Percentiles rank a stretch among this genome's conserved stretches.
phyloP scores from a whole-genome alignment of 352 stramenopile genomes.

The Aphanomyces invadans region DNA sequence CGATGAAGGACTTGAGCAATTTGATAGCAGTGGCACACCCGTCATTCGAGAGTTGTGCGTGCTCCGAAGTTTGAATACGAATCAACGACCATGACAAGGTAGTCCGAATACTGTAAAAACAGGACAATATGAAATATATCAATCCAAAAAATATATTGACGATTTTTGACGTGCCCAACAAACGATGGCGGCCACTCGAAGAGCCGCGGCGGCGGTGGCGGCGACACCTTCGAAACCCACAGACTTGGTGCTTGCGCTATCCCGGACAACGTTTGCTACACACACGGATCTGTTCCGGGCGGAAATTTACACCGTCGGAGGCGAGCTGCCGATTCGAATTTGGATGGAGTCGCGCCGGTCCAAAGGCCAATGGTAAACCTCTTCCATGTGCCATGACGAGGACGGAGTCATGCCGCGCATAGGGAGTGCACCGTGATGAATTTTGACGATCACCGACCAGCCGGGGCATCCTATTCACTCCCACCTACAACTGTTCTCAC shows the following conservation, averaged over 20 bases:
- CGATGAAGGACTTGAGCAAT: too few species aligned
- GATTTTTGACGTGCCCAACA: background rate
- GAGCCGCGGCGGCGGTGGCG: background rate
- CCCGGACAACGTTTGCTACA: background rate
- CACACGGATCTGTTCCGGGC: slow-evolving; percentile 7
- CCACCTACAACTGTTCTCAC: background rate
- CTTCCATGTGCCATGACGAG: background rate
- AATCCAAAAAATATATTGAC: background rate
- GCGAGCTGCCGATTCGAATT: slow-evolving; percentile 12
- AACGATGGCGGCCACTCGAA: background rate
- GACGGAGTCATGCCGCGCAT: background rate
- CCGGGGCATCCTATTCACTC: background rate
- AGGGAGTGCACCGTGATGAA: slow-evolving; percentile 11
- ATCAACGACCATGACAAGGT: too few species aligned
- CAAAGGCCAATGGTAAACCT: slow-evolving; percentile 5
- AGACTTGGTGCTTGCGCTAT: background rate
- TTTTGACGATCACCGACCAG: slow-evolving; percentile 1
- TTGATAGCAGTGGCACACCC: too few species aligned
- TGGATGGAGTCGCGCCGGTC: slow-evolving; percentile 12
- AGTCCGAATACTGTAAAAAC: too few species aligned
- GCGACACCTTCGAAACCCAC: background rate
- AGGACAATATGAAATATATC: background rate
- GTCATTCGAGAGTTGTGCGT: too few species aligned
- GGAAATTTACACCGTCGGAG: background rate
- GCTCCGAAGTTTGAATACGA: too few species aligned